Evolutionary conservation across 2,329 filamentous ascomycete genomes (phyloP).

Genomic region (Fusarium sp.): DNA sequence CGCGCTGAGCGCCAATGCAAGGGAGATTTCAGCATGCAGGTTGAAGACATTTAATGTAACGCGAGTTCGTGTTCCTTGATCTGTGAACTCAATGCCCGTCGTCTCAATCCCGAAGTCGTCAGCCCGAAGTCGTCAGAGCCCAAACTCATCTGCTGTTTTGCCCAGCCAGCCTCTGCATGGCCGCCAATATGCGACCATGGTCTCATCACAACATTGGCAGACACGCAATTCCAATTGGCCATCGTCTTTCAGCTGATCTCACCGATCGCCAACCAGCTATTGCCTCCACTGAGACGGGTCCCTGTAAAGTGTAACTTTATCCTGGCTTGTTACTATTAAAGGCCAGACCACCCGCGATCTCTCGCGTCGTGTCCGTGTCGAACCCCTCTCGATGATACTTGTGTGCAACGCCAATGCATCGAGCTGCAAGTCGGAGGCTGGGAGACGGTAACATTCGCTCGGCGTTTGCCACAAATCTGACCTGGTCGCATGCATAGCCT

Average conservation of each 20-base stretch:
- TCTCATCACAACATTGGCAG: conserved; percentile 19
- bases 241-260: conserved; percentile 18
- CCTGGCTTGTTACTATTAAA: conserved; percentile 32
- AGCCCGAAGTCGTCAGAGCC: not conserved
- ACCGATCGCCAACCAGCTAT: conserved; percentile 15
- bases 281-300: conserved; percentile 1
- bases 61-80: not conserved
- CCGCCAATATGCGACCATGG: conserved; percentile 32
- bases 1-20: conserved; percentile 36
- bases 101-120: not conserved
- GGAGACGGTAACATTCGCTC: conserved; percentile 7
- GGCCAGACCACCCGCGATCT: conserved; percentile 36
- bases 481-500: conserved; percentile 12
- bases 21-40: conserved; percentile 23
- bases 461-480: not conserved
- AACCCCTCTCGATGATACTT: conserved; percentile 20
- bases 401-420: conserved; percentile 21
- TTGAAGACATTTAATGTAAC: not conserved
- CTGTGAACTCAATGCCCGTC: not conserved
- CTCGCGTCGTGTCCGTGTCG: conserved; percentile 38
- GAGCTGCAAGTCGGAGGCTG: conserved; percentile 30
- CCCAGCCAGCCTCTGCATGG: conserved; percentile 3
- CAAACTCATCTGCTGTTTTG: not conserved
- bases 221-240: conserved; percentile 9
- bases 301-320: conserved; percentile 6